A percentile compares a stretch with the other conserved stretches of the same genome.
Evolutionary conservation across 2,329 filamentous ascomycete genomes (phyloP).

Genomic region (Fonsecaea pugnacius): DNA sequence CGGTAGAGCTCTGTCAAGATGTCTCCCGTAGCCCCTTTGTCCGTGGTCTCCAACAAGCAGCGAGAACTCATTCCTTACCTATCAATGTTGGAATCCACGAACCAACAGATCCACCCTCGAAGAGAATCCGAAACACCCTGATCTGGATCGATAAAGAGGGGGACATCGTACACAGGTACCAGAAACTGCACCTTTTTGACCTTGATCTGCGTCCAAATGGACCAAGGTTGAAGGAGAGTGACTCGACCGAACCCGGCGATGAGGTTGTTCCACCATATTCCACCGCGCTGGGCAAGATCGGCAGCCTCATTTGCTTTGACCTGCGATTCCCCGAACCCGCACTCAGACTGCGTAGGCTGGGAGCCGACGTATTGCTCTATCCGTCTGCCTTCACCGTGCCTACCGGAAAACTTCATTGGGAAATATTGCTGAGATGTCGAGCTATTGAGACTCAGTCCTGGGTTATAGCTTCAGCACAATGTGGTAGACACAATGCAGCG

Average conservation of each 20-base stretch:
- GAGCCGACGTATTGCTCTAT: conserved; percentile 79
- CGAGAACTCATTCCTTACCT: conserved; percentile 65
- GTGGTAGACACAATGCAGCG: conserved; percentile 74
- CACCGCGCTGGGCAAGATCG: conserved; percentile 75
- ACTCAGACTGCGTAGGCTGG: conserved; percentile 66
- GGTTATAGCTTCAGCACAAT: conserved; percentile 83
- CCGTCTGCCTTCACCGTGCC: conserved; percentile 89
- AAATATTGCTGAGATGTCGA: conserved; percentile 73
- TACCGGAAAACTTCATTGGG: conserved; percentile 86
- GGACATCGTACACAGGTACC: conserved; percentile 67
- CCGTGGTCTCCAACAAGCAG: conserved; percentile 71
- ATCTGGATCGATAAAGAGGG: conserved; percentile 69
- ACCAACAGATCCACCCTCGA: conserved; percentile 56
- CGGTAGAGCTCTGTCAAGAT: conserved; percentile 71
- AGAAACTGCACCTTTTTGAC: conserved; percentile 92
- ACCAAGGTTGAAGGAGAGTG: conserved; percentile 65
- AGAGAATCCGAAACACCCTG: conserved; percentile 65
- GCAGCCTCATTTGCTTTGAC: conserved; percentile 87
- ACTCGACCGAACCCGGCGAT: conserved; percentile 69
- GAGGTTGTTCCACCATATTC: conserved; percentile 70
- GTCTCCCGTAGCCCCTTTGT: conserved; percentile 73
- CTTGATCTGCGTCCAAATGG: conserved; percentile 57
- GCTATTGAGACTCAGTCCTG: conserved; percentile 90
- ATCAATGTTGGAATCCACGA: conserved; percentile 91
- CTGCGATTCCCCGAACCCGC: conserved; percentile 79